Evolutionary conservation across 495 filamentous ascomycete species (phyloP), one percentile per base, ranked within the genome.

Genomic region (Cercophora scortea): DNA sequence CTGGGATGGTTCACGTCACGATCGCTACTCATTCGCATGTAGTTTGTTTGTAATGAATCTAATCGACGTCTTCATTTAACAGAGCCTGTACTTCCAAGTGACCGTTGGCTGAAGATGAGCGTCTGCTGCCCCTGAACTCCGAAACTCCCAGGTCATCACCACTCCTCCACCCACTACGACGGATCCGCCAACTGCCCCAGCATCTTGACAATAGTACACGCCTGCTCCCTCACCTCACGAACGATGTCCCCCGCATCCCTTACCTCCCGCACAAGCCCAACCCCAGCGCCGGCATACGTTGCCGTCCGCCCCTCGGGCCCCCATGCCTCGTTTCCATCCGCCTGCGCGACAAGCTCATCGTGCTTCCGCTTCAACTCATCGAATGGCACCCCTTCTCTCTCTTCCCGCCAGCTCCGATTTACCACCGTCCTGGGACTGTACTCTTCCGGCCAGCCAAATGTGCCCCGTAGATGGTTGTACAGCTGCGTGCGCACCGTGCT

Each of bases 401-500:
- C 61, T 53, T 90, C 87, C 18, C 52, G 48, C 61, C 73, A 85
- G 15, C 79, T 85, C 51, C 58, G 59, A 47, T 90, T 90, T 16
- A 81, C 63, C 6, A 89, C 70, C 7, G 73, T 78, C 7, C 88
- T 69, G 0, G 77, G 84, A 58, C 78, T 79, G 62, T 84, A 90
- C 15, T 66, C 59, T 44, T 73, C 66, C 0, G 86, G 85, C 88
- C 88, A 93, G 8, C 76, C 79, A 35, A 71, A 74, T 0, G 83
- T 88, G 0, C 86, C 87, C 11, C 87, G 66, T 6, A 90, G 64
- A 17, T 75, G 72, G 65, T 93, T 87, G 58, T 88, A 93, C 6
- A 91, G 60, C 16, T 78, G 70, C 1, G 86, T 89, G 32, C 86
- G 69, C 5, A 78, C 76, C 4, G 88, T 93, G 5, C 56, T 77